Base-by-base conservation (phyloP, 2,329 filamentous ascomycete species). In the Neonectria ditissima region DNA sequence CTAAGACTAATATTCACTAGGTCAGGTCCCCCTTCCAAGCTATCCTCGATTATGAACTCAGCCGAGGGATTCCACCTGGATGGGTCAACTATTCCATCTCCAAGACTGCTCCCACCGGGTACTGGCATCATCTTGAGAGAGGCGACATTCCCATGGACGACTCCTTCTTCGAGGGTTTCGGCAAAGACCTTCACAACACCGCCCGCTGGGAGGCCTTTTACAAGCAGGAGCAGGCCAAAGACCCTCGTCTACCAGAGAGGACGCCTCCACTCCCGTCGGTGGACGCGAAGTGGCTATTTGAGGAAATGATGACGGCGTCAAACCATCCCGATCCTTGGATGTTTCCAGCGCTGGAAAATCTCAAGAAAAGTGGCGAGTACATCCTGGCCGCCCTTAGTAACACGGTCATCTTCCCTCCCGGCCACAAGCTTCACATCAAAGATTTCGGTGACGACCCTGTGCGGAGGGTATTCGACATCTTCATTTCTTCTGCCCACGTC, bases 11-110 rank as follows among this genome's bases (percentile, higher is more conserved):
- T 22, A 28, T 24, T 34, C 13, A 3, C 5, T 30, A 97, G 94
- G 93, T 97, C 58, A 83, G 91, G 24, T 97, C 94, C 1, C 96
- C 96, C 10, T 94, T 99, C 74, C 93, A 97, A 81, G 90, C 92
- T 2, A 98, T 99, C 73, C 85, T 97, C 60, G 91, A 97, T 80
- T 97, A 97, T 77, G 96, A 98, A 77, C 81, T 90, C 57, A 82
- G 86, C 64, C 84, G 92, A 60, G 85, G 85, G 43, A 95, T 98
- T 53, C 95, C 94, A 1, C 85, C 89, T 4, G 95, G 94, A 74
- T 98, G 94, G 90, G 86, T 98, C 72, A 98, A 98, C 82, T 91
- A 91, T 80, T 92, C 92, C 71, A 96, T 98, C 75, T 93, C 93
- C 55, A 87, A 87, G 71, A 89, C 91, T 3, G 88, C 90, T 0